phyloP scores from a whole-genome alignment of 306 rosid genomes.

The Rosa lucieae region DNA sequence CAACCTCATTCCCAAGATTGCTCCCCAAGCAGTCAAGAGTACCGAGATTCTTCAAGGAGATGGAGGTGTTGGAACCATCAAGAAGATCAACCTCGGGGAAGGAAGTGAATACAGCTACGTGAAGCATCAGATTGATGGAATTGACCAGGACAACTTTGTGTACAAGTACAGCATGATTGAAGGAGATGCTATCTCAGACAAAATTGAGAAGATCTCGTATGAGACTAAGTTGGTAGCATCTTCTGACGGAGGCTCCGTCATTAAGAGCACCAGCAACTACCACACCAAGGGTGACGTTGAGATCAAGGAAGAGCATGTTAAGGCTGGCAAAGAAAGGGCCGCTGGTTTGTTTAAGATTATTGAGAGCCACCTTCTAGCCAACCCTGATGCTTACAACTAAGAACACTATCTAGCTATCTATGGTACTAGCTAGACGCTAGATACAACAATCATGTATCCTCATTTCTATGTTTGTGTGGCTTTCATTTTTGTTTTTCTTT shows the following conservation, averaged over 20 bases:
- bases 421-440: not conserved
- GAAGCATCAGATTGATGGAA: conserved; percentile 41
- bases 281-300: conserved; percentile 32
- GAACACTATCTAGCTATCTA: no score
- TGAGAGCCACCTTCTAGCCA: conserved; percentile 13
- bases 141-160: conserved; percentile 28
- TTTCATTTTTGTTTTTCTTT: not conserved
- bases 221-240: conserved; percentile 33
- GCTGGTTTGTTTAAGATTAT: conserved; percentile 22
- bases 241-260: conserved; percentile 34
- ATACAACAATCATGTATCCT: not conserved
- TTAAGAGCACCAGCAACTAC: conserved; percentile 29
- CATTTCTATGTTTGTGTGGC: not conserved
- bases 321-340: not conserved
- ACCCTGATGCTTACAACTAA: not conserved
- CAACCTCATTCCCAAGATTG: conserved; percentile 41
- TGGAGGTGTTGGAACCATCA: conserved; percentile 56
- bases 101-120: conserved; percentile 37
- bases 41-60: conserved; percentile 40
- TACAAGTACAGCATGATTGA: conserved; percentile 44
- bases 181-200: conserved; percentile 36
- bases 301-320: conserved; percentile 19
- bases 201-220: conserved; percentile 38
- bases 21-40: conserved; percentile 27
- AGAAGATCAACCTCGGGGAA: conserved; percentile 39